These are phyloP conservation scores for Sedum album DNA, from an alignment of 164 flowering plant genomes.

Conservation along the genomic window DNA sequence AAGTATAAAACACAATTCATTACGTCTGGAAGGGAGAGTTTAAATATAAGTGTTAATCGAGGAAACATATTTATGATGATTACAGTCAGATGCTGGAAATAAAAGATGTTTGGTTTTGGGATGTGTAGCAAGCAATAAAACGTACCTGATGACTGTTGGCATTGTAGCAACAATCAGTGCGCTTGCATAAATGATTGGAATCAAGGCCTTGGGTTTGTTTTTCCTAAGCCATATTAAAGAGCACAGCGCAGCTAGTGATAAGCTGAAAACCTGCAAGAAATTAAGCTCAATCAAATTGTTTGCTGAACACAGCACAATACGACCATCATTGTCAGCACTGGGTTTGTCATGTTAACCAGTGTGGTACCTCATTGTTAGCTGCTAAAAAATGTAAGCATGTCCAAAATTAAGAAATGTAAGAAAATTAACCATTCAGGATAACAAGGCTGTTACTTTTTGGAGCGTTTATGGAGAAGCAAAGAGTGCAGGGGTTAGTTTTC, in stretches of 20 bases:
- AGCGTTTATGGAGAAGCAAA: too few relatives aligned
- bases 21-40: too few relatives aligned
- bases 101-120: too few relatives aligned
- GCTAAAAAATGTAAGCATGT: too few relatives aligned
- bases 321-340: neutral
- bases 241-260: slow-evolving; percentile 93
- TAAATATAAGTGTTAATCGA: too few relatives aligned
- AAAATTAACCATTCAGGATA: too few relatives aligned
- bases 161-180: slow-evolving; percentile 87
- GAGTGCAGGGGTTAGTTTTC: too few relatives aligned
- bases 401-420: too few relatives aligned
- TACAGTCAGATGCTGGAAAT: too few relatives aligned
- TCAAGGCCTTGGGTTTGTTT: slow-evolving; percentile 80
- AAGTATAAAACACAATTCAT: neutral
- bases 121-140: slow-evolving; percentile 1
- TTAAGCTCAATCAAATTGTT: neutral
- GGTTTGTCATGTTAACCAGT: too few relatives aligned
- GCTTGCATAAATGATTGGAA: slow-evolving; percentile 82
- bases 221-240: slow-evolving; percentile 98
- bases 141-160: slow-evolving; percentile 89
- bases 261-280: slow-evolving; percentile 56
- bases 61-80: too few relatives aligned
- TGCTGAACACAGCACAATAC: neutral
- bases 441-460: too few relatives aligned
- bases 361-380: neutral